These are phyloP conservation scores for Fusarium haematococcum DNA, from an alignment of 2,329 filamentous ascomycete genomes.

Conservation along the genomic window DNA sequence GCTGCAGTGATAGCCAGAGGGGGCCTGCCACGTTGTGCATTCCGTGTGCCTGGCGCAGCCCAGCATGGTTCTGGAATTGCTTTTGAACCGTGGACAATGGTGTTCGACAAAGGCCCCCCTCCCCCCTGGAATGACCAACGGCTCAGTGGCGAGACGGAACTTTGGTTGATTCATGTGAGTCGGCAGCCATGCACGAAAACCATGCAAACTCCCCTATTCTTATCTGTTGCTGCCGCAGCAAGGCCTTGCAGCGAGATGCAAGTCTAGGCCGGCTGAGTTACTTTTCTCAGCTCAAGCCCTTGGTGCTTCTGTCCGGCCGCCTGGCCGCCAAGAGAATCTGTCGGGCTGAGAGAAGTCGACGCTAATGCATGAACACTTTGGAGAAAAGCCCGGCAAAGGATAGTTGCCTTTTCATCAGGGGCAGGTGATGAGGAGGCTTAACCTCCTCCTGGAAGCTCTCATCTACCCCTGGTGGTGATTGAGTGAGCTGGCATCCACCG, in stretches of 20 bases:
- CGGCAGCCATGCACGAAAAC: conserved; percentile 47
- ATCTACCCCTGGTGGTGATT: not conserved
- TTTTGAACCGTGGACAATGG: conserved; percentile 30
- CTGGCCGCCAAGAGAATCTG: conserved; percentile 14
- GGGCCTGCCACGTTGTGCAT: conserved; percentile 46
- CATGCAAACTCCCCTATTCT: conserved; percentile 43
- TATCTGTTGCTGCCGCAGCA: conserved; percentile 31
- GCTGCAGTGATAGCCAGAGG: conserved; percentile 37
- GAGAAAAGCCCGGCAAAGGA: conserved; percentile 14
- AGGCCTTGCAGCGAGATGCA: conserved; percentile 27
- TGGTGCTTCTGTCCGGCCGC: conserved; percentile 9
- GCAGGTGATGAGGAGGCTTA: conserved; percentile 1
- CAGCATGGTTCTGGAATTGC: conserved; percentile 27
- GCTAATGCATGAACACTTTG: conserved; percentile 34
- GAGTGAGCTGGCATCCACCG: not conserved
- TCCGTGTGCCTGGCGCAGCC: conserved; percentile 32
- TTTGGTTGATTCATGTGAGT: conserved; percentile 50
- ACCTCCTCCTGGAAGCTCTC: not conserved
- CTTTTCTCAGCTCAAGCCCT: conserved; percentile 18
- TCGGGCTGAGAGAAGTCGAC: conserved; percentile 20
- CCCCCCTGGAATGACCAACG: conserved; percentile 13
- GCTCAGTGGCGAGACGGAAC: conserved; percentile 22
- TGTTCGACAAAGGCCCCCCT: conserved; percentile 18
- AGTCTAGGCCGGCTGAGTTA: conserved; percentile 17
- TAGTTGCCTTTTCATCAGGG: conserved; percentile 6